Base-by-base conservation (phyloP, 73 alveolate genomes). In the Paramecium sexaurelia region DNA sequence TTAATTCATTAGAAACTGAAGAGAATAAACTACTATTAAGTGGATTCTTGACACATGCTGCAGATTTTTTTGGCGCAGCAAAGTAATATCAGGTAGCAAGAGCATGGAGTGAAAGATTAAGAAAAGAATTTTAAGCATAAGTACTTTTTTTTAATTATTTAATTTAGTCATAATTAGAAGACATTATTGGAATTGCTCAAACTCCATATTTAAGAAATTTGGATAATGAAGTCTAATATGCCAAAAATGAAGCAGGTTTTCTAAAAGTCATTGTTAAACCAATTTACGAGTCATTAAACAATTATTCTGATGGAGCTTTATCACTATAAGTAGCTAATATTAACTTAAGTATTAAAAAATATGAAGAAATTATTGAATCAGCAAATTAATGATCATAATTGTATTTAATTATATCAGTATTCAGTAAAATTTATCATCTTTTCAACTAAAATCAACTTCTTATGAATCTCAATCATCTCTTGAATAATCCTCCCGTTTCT, bases 161-260 rank as follows among this genome's bases (percentile, higher is more conserved):
- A 13, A 47, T 0, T 39, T 11, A 88, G 94, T 88, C 85, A 4
- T 7, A 33, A 17, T 61, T 68, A 36, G 94, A 88, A 88, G 94
- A 82, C 17, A 69, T 45, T 13, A 68, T 43, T n/a, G 94, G 94
- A 41, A 61, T 88, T 10, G 41, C 85, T 3, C n/a, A 41, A 66
- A 88, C 94, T 22, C 84, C 94, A 19, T 88, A 88, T 56, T 41
- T 88, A 32, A 22, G 55, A 32, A 82, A 88, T 71, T 43, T 88
- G 10, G 94, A 88, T 26, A 69, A 88, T 43, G 87, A 68, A 82
- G 66, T 41, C 6, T 56, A 56, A 36, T 41, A 56, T 68, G 89
- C 94, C 1, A 88, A 88, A 27, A 88, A 88, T 33, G 94, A 88
- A 41, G 94, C 94, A 10, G 94, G 94, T 1, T 88, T 88, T 19